Percentiles rank a stretch among this genome's conserved stretches.
Conservation (phyloP, 1,139 yeast genomes). For the Hansenula sp. region DNA sequence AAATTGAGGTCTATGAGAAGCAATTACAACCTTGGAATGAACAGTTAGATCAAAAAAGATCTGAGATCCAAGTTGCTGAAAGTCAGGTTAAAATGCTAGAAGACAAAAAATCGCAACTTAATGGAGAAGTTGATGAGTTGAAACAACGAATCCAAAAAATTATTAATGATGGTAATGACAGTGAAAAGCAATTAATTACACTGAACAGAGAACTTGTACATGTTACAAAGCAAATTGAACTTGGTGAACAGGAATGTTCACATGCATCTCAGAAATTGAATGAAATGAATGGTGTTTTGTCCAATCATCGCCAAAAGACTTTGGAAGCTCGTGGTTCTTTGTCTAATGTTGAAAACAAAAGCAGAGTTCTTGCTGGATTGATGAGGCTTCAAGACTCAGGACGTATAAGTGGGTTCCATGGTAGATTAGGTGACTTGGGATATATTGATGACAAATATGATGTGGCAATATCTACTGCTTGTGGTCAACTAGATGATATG, state of each 20-base stretch:
- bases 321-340: constrained; percentile 61
- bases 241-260: constrained; percentile 56
- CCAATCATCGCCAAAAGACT: constrained; percentile 53
- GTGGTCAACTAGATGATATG: constrained; percentile 85
- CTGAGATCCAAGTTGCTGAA: constrained; percentile 59
- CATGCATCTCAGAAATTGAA: constrained; percentile 45
- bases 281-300: constrained; percentile 50
- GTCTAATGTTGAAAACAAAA: constrained; percentile 60
- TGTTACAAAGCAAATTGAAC: constrained; percentile 45
- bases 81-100: constrained; percentile 61
- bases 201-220: constrained; percentile 42
- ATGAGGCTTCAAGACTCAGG: constrained; percentile 73
- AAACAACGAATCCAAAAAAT: constrained; percentile 44
- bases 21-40: constrained; percentile 83
- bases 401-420: constrained; percentile 80
- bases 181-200: constrained; percentile 40
- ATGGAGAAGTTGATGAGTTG: constrained; percentile 43
- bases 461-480: constrained; percentile 92
- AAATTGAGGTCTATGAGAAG: constrained; percentile 60
- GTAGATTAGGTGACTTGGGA: constrained; percentile 89
- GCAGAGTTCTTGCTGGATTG: constrained; percentile 67
- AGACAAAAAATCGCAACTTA: constrained; percentile 41
- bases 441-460: constrained; percentile 84
- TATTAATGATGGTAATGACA: constrained; percentile 48
- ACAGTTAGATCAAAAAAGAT: constrained; percentile 59